Base-by-base conservation (phyloP, 352 stramenopile genomes). In the Phytophthora aleatoria region DNA sequence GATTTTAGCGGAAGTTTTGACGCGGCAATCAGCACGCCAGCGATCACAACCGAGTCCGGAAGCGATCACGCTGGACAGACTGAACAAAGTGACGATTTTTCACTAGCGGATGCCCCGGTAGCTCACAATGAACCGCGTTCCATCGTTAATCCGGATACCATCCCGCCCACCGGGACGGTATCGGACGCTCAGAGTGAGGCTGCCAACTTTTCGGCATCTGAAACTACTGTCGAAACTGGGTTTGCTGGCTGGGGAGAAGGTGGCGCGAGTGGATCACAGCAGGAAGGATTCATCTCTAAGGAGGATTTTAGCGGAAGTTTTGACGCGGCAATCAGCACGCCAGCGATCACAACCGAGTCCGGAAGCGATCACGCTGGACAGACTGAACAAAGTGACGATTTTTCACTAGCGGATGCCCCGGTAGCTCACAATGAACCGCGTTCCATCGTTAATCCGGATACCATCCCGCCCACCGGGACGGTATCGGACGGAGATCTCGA, bases 141-240 rank as follows among this genome's bases (percentile, higher is more conserved):
- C 3, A 8, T 33, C 7, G 30, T 33, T 33, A 7, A 33, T 8
- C 7, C 30, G 30, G 30, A 33, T 33, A 33, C 30, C 30, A 2
- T 9, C 7, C 6, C 10, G 7, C 33, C 33, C 3, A 38, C 33
- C 2, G 20, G 20, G 20, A 20, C 20, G 20, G 20, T 20, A 20
- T 38, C 33, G 33, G 12, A 12, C 6, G 33, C 9, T 38, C 7
- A 38, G 10, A 13, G 6, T 2, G 8, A 38, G 7, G 33, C 33
- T 20, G 20, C 20, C 20, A 35, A 38, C 5, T 64, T 69, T 50
- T 54, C 45, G 13, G 3, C 27, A 42, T 8, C 15, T 13, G 33
- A 38, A 10, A 38, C 33, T 13, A 38, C 5, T 38, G 9, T 2
- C 8, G 33, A 38, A 9, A 38, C 33, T 38, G 8, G 5, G 33